phyloP scores from a whole-genome alignment of 805 yeast species.

The Candida koratica region DNA sequence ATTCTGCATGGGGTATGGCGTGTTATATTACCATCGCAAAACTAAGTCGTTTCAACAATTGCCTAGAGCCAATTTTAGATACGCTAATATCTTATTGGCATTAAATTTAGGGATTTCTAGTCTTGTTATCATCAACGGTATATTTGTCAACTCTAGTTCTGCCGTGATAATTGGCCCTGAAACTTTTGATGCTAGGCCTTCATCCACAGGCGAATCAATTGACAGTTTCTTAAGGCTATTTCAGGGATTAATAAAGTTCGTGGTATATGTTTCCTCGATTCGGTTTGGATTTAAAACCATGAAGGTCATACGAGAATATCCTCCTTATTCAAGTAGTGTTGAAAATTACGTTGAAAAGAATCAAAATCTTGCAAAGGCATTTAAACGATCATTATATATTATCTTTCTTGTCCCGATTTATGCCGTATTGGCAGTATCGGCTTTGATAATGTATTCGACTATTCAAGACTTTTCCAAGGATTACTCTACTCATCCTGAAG shows the following conservation, averaged over 20 bases:
- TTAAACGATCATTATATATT: slow-evolving; percentile 23
- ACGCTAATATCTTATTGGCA: slow-evolving; percentile 4
- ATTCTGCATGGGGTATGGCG: slow-evolving; percentile 36
- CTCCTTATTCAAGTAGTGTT: slow-evolving; percentile 20
- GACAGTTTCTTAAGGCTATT: not conserved
- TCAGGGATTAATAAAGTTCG: not conserved
- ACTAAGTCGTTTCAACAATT: slow-evolving; percentile 23
- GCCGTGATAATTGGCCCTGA: slow-evolving; percentile 2
- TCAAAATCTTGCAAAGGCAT: slow-evolving; percentile 19
- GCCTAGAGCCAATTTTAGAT: slow-evolving; percentile 4
- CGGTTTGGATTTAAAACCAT: slow-evolving; percentile 25
- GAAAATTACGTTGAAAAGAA: slow-evolving; percentile 18
- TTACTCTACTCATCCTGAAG: not conserved
- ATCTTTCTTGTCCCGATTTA: slow-evolving; percentile 24
- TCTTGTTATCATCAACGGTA: not conserved
- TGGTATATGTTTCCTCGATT: slow-evolving; percentile 13
- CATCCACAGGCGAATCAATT: not conserved
- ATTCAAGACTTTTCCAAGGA: not conserved
- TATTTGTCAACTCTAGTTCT: not conserved
- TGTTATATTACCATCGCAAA: slow-evolving; percentile 24
- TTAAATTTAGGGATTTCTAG: not conserved
- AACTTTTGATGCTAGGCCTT: not conserved
- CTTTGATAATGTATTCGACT: not conserved
- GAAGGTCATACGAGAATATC: slow-evolving; percentile 24
- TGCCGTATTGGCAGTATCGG: slow-evolving; percentile 1